phyloP scores from a whole-genome alignment of 1,284 basidiomycete species.

The Trichosporon sp. region DNA sequence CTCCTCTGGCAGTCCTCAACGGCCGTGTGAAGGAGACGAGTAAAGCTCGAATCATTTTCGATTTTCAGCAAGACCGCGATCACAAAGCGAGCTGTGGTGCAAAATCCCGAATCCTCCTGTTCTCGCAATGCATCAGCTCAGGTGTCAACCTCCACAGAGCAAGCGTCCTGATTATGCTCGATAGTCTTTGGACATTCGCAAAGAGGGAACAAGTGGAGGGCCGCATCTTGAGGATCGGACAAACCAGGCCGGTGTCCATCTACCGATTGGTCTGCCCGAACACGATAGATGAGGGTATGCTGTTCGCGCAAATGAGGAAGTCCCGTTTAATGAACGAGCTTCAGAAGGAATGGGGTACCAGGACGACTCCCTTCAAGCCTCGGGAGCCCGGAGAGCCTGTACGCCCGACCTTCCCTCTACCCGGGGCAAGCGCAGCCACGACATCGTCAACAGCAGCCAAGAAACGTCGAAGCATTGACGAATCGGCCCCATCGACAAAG shows the following conservation, averaged over 20 bases:
- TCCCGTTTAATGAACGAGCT: neutral
- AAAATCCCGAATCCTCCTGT: neutral
- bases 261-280: neutral
- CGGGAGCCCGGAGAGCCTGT: neutral
- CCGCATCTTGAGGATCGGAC: neutral
- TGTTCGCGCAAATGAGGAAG: neutral
- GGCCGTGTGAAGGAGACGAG: neutral
- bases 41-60: neutral
- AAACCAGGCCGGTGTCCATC: neutral
- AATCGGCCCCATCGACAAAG: too few relatives aligned
- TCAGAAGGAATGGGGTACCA: neutral
- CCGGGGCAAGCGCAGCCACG: neutral
- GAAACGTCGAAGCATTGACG: neutral
- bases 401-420: neutral
- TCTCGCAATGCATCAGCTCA: neutral
- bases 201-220: neutral
- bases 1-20: neutral
- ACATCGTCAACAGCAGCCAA: neutral
- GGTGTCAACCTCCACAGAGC: constrained; percentile 4
- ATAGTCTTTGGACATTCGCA: neutral
- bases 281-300: neutral
- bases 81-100: neutral
- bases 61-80: neutral
- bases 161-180: neutral
- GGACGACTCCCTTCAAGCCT: neutral